phyloP scores from a whole-genome alignment of 169 alveolate species.

The Plasmodium blacklocki region DNA sequence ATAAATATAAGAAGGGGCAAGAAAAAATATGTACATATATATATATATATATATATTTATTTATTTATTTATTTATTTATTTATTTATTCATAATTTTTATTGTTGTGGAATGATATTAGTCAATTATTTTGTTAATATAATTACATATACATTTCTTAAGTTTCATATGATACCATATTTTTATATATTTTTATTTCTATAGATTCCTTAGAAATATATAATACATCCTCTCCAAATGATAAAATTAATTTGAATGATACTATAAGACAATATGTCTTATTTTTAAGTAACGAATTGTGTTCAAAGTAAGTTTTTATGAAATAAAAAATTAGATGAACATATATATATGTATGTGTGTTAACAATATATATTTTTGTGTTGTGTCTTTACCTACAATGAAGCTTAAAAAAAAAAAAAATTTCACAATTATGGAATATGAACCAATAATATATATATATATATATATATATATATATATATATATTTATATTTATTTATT shows the following conservation, averaged over 20 bases:
- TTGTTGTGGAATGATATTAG: too few species aligned
- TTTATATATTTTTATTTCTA: neutral
- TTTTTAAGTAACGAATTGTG: constrained; percentile 61
- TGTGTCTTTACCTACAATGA: too few species aligned
- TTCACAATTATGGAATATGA: neutral
- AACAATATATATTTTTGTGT: too few species aligned
- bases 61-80: constrained; percentile 1
- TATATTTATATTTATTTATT: neutral
- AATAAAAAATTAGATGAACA: neutral
- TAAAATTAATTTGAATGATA: constrained; percentile 53
- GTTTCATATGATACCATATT: too few species aligned
- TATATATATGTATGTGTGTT: too few species aligned
- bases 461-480: neutral
- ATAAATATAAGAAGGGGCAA: too few species aligned
- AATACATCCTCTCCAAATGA: constrained; percentile 28
- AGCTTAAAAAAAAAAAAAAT: too few species aligned
- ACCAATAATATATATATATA: neutral
- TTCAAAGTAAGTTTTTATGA: constrained; percentile 29
- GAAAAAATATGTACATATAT: neutral
- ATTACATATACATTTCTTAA: too few species aligned
- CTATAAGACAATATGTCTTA: constrained; percentile 54
- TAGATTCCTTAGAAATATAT: constrained; percentile 56
- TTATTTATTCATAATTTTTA: neutral
- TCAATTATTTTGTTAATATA: too few species aligned
- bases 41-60: constrained; percentile 8